phyloP scores from a whole-genome alignment of 768 basidiomycete species.

The Boletus edulis region DNA sequence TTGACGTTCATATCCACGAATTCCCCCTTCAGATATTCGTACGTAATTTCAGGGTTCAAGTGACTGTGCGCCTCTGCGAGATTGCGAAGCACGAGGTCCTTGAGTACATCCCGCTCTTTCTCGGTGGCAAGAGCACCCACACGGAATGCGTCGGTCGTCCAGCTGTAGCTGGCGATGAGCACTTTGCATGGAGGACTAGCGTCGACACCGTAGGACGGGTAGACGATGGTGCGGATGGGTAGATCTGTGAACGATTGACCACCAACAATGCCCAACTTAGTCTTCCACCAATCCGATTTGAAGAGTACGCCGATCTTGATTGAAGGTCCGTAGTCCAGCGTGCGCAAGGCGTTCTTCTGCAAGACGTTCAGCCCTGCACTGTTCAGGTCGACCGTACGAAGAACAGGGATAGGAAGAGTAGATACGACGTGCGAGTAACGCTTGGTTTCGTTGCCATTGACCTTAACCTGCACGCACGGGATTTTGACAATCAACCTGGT shows the following conservation, averaged over 20 bases:
- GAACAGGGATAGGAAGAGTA: conserved; percentile 38
- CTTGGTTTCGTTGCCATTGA: conserved; percentile 3
- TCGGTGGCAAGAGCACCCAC: conserved; percentile 33
- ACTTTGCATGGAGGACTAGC: conserved; percentile 20
- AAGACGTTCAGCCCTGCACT: conserved; percentile 21
- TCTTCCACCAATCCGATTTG: conserved; percentile 43
- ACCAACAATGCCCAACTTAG: conserved; percentile 33
- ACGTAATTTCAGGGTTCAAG: conserved; percentile 5
- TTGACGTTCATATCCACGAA: conserved; percentile 27
- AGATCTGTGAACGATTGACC: conserved; percentile 43
- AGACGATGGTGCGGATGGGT: conserved; percentile 41
- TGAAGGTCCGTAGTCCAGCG: conserved; percentile 35
- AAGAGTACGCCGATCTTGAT: conserved; percentile 46
- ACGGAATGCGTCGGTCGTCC: conserved; percentile 39
- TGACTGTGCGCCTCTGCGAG: conserved; percentile 20
- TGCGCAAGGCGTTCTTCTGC: conserved; percentile 39
- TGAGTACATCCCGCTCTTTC: conserved; percentile 13
- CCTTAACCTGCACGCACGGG: conserved; percentile 7
- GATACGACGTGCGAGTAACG: conserved; percentile 41
- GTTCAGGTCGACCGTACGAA: conserved; percentile 36
- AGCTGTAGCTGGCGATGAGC: conserved; percentile 42
- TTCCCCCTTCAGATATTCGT: conserved; percentile 18
- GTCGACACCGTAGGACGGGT: conserved; percentile 40
- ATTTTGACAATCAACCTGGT: not conserved
- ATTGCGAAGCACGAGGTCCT: conserved; percentile 26